Evolutionary conservation across 768 basidiomycete species (phyloP).

Genomic region (Serendipita sp.): DNA sequence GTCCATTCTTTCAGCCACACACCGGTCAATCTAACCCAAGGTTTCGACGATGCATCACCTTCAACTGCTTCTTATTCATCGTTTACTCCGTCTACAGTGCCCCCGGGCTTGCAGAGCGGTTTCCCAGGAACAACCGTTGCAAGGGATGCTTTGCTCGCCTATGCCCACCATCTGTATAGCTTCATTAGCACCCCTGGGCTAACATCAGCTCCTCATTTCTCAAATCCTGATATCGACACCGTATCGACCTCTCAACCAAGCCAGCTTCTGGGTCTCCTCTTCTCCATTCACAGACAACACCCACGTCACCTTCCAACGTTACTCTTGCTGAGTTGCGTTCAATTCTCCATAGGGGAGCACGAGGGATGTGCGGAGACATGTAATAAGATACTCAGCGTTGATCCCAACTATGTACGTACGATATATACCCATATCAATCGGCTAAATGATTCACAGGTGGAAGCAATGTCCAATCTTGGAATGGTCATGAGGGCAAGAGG

Average conservation of each 20-base stretch:
- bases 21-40: not conserved
- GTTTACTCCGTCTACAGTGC: not conserved
- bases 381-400: slow-evolving; percentile 21
- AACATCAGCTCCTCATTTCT: slow-evolving; percentile 11
- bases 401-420: slow-evolving; percentile 16
- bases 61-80: not conserved
- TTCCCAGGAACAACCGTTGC: slow-evolving; percentile 16
- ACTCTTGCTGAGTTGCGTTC: slow-evolving; percentile 24
- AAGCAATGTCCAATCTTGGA: slow-evolving; percentile 30
- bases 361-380: slow-evolving; percentile 19
- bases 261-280: slow-evolving; percentile 23
- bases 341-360: slow-evolving; percentile 22
- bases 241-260: slow-evolving; percentile 15
- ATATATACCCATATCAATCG: not conserved
- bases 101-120: not conserved
- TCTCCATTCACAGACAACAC: slow-evolving; percentile 20
- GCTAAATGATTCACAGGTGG: slow-evolving; percentile 18
- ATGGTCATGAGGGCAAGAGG: slow-evolving; percentile 23
- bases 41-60: not conserved
- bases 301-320: slow-evolving; percentile 22
- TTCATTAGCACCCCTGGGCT: slow-evolving; percentile 9
- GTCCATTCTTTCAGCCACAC: not conserved
- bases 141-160: slow-evolving; percentile 22
- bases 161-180: slow-evolving; percentile 22
- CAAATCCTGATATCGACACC: not conserved